A percentile compares a stretch with the other conserved stretches of the same genome.
Evolutionary conservation across 306 rosid genomes (phyloP).

Genomic region (Ormosia emarginata): DNA sequence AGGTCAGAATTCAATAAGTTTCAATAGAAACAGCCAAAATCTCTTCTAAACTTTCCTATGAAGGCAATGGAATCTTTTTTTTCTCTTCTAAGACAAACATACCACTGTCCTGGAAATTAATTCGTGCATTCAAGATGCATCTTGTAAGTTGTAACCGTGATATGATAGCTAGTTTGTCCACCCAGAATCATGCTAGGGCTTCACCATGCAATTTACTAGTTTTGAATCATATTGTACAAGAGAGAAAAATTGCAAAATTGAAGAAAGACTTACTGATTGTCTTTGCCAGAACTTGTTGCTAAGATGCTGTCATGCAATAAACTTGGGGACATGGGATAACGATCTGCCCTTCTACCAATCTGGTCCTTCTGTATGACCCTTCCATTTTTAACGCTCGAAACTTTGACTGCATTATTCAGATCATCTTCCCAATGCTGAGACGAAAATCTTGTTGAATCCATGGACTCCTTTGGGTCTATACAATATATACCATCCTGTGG

Average conservation of each 20-base stretch:
- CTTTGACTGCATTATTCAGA: constrained; percentile 49
- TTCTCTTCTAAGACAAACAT: background rate
- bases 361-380: constrained; percentile 62
- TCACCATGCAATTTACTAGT: constrained; percentile 12
- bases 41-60: background rate
- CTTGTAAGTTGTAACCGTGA: background rate
- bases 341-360: constrained; percentile 52
- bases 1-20: background rate
- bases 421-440: constrained; percentile 77
- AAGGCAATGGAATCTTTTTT: background rate
- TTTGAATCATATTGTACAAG: background rate
- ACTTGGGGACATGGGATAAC: constrained; percentile 85
- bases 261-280: constrained; percentile 68
- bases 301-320: constrained; percentile 73
- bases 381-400: constrained; percentile 51
- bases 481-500: constrained; percentile 72
- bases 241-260: constrained; percentile 13
- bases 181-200: constrained; percentile 7
- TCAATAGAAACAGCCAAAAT: background rate
- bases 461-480: constrained; percentile 56
- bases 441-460: constrained; percentile 53
- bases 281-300: constrained; percentile 60
- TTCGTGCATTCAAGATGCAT: constrained; percentile 13
- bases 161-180: background rate
- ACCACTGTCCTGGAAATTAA: constrained; percentile 4